Percentiles rank a stretch among this genome's conserved stretches.
Conservation (phyloP, 768 basidiomycete species). For the Pleurotus giganteus region DNA sequence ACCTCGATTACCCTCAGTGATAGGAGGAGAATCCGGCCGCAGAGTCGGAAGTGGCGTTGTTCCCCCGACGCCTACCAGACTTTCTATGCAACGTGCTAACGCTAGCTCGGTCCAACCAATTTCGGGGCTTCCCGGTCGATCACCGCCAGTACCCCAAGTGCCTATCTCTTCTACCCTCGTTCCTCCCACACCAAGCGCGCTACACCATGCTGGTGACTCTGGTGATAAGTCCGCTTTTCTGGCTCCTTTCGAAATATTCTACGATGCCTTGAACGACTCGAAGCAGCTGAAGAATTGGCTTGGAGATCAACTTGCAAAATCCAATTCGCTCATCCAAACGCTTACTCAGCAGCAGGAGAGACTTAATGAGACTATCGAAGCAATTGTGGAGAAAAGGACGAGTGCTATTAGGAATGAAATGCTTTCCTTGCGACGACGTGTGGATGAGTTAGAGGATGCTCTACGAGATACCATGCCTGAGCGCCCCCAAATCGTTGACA, state of each 20-base stretch:
- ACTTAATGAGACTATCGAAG: conserved; percentile 56
- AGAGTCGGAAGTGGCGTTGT: conserved; percentile 57
- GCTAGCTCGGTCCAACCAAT: conserved; percentile 9
- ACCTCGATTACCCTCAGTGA: conserved; percentile 58
- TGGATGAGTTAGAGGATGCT: conserved; percentile 68
- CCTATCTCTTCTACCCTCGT: conserved; percentile 67
- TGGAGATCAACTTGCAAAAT: conserved; percentile 66
- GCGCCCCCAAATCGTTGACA: conserved; percentile 1
- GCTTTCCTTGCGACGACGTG: conserved; percentile 51
- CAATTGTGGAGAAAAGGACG: conserved; percentile 59
- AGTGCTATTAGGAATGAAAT: conserved; percentile 63
- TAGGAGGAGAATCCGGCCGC: conserved; percentile 42
- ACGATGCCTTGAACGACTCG: conserved; percentile 80
- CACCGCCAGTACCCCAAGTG: conserved; percentile 59
- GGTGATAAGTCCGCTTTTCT: conserved; percentile 76
- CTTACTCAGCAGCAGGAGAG: conserved; percentile 63
- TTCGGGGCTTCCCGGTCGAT: conserved; percentile 34
- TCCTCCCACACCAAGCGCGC: conserved; percentile 66
- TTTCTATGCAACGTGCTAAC: conserved; percentile 40
- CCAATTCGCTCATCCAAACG: conserved; percentile 50
- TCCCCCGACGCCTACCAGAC: conserved; percentile 70
- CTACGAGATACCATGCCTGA: conserved; percentile 28
- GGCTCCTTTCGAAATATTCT: conserved; percentile 80
- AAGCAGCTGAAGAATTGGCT: conserved; percentile 79
- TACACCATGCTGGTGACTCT: conserved; percentile 58